Base-by-base conservation (phyloP, 2,329 filamentous ascomycete species). In the Aspergillus unguis region DNA sequence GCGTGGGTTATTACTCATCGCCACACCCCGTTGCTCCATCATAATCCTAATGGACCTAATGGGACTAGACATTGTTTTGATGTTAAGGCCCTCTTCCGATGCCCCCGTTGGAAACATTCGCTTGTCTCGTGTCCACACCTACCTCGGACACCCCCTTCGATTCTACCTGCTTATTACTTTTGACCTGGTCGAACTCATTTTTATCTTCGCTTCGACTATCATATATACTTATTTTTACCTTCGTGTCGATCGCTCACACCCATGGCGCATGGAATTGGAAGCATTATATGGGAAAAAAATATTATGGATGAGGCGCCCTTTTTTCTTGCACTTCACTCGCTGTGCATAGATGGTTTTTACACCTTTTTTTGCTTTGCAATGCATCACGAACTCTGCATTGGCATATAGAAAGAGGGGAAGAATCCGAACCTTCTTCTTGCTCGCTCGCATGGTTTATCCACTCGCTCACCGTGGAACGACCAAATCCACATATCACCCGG, bases 191-290 rank as follows among this genome's bases (percentile, higher is more conserved):
- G 62, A 61, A 66, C 62, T 48, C 53, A 58, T 51, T 59, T 50
- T 55, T 59, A 58, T 57, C 60, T 63, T 65, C 42, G 48, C 59
- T 65, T 66, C 63, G 63, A 60, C 56, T 61, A 62, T 43, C 59
- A 51, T 66, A 64, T 59, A 68, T 65, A 67, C 28, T 59, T 64
- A 46, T 61, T 59, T 63, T 65, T 60, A 58, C 57, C 44, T 71
- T 71, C 65, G 58, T 69, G 70, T 71, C 70, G 58, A 65, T 72
- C 70, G 68, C 66, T 72, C 65, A 67, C 64, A 65, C 56, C 31
- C 55, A 58, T 61, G 69, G 69, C 69, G 70, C 65, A 63, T 68
- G 60, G 67, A 62, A 58, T 62, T 61, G 56, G 58, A 55, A 62
- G 53, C 56, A 54, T 60, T 50, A 58, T 59, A 59, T 54, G 55